A percentile compares a stretch with the other conserved stretches of the same genome.
phyloP scores from a whole-genome alignment of 768 basidiomycete species.

The Gymnopilus junonius region DNA sequence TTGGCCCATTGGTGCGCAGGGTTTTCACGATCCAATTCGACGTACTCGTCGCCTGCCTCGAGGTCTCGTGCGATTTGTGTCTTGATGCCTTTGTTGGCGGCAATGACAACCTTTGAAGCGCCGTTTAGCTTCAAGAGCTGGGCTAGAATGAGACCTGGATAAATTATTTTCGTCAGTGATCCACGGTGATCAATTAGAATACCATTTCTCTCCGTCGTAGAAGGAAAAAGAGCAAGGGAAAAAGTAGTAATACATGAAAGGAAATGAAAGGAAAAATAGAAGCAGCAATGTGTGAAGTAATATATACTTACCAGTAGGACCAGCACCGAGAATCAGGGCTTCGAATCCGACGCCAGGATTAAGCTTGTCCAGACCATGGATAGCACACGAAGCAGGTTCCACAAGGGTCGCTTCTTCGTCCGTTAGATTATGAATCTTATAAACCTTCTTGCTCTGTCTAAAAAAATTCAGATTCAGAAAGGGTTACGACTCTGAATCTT shows the following conservation, averaged over 20 bases:
- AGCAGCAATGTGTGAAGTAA: slow-evolving; percentile 25
- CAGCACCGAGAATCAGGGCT: slow-evolving; percentile 84
- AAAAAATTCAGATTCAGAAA: too few relatives aligned
- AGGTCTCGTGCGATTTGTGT: slow-evolving; percentile 82
- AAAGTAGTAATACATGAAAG: background rate
- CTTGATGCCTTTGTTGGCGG: slow-evolving; percentile 89
- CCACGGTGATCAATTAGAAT: too few relatives aligned
- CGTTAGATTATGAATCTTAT: slow-evolving; percentile 85
- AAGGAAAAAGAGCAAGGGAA: background rate
- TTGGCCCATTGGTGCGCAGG: slow-evolving; percentile 79
- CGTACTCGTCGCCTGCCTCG: slow-evolving; percentile 80
- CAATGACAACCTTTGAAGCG: slow-evolving; percentile 78
- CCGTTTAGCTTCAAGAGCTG: slow-evolving; percentile 89
- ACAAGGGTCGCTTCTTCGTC: slow-evolving; percentile 89
- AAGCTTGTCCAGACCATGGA: slow-evolving; percentile 91
- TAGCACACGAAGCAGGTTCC: slow-evolving; percentile 89
- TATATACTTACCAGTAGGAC: slow-evolving; percentile 63
- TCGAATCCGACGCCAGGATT: slow-evolving; percentile 81
- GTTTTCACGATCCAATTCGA: slow-evolving; percentile 79
- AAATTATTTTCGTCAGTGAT: too few relatives aligned
- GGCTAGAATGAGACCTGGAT: slow-evolving; percentile 72
- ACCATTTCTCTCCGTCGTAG: background rate
- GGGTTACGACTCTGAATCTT: background rate
- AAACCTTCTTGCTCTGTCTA: slow-evolving; percentile 68
- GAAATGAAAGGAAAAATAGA: background rate